Evolutionary conservation across 139 green algal species (phyloP).

Genomic region (Tetraselmis striata): DNA sequence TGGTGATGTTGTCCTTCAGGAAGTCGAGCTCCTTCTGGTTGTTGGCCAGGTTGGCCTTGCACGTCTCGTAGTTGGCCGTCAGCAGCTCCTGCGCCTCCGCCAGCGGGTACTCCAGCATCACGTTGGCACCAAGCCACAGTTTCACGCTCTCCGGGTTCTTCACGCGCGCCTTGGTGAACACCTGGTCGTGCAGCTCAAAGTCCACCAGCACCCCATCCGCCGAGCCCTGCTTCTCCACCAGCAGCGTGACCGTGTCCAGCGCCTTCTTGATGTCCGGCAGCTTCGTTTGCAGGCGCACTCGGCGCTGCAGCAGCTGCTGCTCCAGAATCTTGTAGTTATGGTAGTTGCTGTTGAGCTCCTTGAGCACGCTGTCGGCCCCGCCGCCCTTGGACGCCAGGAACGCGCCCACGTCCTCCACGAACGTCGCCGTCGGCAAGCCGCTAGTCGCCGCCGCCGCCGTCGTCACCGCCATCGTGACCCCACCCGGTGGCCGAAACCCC

Average conservation of each 20-base stretch:
- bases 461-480: conserved; percentile 10
- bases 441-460: neutral
- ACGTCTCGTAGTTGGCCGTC: conserved; percentile 37
- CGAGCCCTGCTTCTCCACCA: conserved; percentile 27
- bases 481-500: neutral
- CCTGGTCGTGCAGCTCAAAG: conserved; percentile 58
- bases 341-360: conserved; percentile 31
- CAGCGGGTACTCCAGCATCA: conserved; percentile 76
- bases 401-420: conserved; percentile 45
- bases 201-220: conserved; percentile 31
- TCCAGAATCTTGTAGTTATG: conserved; percentile 45
- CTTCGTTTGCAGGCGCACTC: conserved; percentile 34
- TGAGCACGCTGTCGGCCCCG: conserved; percentile 30
- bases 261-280: conserved; percentile 48
- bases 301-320: conserved; percentile 33
- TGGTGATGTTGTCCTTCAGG: conserved; percentile 62
- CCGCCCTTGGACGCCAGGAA: conserved; percentile 36
- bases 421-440: conserved; percentile 28
- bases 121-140: conserved; percentile 74
- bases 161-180: conserved; percentile 54
- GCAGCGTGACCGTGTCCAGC: conserved; percentile 35
- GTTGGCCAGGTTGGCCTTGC: conserved; percentile 29
- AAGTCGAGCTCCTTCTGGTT: conserved; percentile 39
- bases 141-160: conserved; percentile 38
- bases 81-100: conserved; percentile 53